Conservation (phyloP, 441 rosid genomes). For the Macaranga tanarius region DNA sequence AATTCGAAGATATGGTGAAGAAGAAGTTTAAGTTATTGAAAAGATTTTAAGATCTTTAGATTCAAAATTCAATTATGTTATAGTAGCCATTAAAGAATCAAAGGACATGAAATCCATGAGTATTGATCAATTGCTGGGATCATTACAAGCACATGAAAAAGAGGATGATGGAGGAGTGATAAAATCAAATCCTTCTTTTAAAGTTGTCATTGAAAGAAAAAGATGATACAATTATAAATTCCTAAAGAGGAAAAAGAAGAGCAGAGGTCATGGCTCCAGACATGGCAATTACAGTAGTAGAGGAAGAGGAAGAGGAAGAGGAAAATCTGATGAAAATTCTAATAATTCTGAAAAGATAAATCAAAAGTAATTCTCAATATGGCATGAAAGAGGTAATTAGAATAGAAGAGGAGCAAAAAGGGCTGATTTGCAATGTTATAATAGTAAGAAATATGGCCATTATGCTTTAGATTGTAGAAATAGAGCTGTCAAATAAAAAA, state of each 20-base stretch:
- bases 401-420: neutral
- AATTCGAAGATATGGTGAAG: constrained; percentile 15
- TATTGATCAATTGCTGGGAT: neutral
- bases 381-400: constrained; percentile 2
- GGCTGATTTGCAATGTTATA: neutral
- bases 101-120: neutral
- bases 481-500: neutral
- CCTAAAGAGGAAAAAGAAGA: neutral
- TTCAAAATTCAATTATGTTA: constrained; percentile 3
- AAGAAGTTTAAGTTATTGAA: neutral
- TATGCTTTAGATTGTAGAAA: constrained; percentile 4
- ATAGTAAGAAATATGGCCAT: constrained; percentile 7
- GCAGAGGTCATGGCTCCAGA: neutral
- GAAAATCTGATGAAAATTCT: neutral
- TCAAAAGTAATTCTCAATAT: neutral
- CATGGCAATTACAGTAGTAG: neutral
- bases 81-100: neutral
- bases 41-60: constrained; percentile 14
- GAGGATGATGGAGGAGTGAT: neutral
- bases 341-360: too few species aligned
- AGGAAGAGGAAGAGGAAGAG: constrained; percentile 7
- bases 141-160: constrained; percentile 8
- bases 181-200: neutral
- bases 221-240: neutral
- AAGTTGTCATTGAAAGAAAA: neutral